Percentiles rank a stretch among this genome's conserved stretches.
These are phyloP conservation scores for Coprinellus micaceus DNA, from an alignment of 768 basidiomycete genomes.

Conservation along the genomic window DNA sequence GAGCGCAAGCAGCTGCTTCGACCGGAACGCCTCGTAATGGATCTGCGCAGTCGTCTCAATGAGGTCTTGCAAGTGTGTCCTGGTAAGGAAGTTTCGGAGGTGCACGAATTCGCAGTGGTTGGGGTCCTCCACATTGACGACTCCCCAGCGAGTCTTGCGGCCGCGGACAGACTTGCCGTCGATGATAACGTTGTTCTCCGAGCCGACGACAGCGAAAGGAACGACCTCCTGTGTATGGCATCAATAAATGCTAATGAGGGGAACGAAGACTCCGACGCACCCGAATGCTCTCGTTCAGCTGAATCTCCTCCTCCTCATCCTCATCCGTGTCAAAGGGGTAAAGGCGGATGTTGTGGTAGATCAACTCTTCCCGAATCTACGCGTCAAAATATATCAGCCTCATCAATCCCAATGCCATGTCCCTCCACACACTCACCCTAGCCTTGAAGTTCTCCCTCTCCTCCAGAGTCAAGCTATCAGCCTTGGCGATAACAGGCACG, in stretches of 20 bases:
- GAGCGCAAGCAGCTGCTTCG: conserved; percentile 93
- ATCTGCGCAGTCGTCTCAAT: conserved; percentile 99
- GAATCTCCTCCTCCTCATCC: conserved; percentile 87
- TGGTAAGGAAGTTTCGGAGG: conserved; percentile 94
- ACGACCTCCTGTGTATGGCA: conserved; percentile 69
- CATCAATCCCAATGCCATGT: too few species aligned
- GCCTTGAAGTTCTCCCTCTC: conserved; percentile 92
- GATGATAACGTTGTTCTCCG: conserved; percentile 91
- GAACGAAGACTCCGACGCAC: conserved; percentile 43
- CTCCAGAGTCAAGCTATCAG: conserved; percentile 89
- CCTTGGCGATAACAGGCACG: conserved; percentile 98
- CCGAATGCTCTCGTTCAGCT: conserved; percentile 85
- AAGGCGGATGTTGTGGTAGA: conserved; percentile 86
- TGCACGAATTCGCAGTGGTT: conserved; percentile 98
- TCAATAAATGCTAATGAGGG: conserved; percentile 1
- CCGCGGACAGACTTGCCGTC: conserved; percentile 94
- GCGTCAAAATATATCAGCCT: too few species aligned
- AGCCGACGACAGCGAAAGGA: conserved; percentile 97
- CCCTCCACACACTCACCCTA: conserved; percentile 63
- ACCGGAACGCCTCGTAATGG: conserved; percentile 99
- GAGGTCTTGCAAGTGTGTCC: conserved; percentile 96
- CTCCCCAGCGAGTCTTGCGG: conserved; percentile 97
- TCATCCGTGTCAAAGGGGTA: conserved; percentile 99
- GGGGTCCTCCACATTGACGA: conserved; percentile 96
- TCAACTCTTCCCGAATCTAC: conserved; percentile 90